Base-by-base conservation (phyloP, 495 filamentous ascomycete species). In the Aspergillus cristatus region DNA sequence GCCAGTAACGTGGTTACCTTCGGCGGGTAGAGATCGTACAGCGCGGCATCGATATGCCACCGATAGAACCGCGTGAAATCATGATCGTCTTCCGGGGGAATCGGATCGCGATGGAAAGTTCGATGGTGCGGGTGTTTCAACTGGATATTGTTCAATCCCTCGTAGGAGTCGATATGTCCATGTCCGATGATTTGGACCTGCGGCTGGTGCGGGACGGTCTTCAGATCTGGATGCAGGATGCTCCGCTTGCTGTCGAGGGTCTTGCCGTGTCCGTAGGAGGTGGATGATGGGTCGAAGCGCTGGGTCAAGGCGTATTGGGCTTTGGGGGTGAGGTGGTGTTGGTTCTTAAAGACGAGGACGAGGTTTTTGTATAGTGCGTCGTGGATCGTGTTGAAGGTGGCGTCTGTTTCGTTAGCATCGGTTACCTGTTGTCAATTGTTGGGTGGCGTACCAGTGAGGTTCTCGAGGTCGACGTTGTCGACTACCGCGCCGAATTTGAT, bases 111-210 rank as follows among this genome's bases (percentile, higher is more conserved):
- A 54, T 85, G 81, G 54, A 86, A 86, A 13, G 75, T 82, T 38
- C 68, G 70, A 65, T 86, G 81, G 48, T 86, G 81, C 1, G 82
- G 82, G 50, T 86, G 82, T 38, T 63, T 65, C n/a, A 86, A 67
- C 26, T 65, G 70, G 50, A 85, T 67, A 52, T 85, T 68, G 37
- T 71, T 53, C 3, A 86, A 63, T 0, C 81, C 81, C 53, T 85
- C 80, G 41, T 82, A 85, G 3, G 66, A 61, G 3, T 70, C 53
- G 1, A 85, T 64, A 43, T 69, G 64, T 12, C 82, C 81, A 53
- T 86, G 84, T 29, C 82, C 82, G 47, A 86, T 85, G 32, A 85
- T 74, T 46, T 86, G 82, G 4, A 86, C 81, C 55, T 86, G 79
- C 7, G 81, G 81, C 51, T 86, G 81, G 55, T 83, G 80, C 0